Evolutionary conservation across 2,329 filamentous ascomycete genomes (phyloP).

Genomic region (Arthrocladium fulminans): DNA sequence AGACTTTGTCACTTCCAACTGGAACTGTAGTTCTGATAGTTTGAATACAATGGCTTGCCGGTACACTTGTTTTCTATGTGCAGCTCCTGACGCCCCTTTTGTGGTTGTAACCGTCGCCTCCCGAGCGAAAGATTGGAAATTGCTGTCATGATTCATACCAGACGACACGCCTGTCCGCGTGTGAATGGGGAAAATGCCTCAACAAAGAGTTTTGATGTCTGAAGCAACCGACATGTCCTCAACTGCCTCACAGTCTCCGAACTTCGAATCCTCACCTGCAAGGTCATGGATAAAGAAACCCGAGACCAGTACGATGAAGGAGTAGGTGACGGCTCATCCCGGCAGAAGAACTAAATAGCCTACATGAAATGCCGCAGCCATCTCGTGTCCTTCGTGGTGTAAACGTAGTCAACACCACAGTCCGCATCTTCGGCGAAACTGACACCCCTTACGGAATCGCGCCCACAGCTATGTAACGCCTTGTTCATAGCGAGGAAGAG

Average conservation of each 20-base stretch:
- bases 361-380: conserved; percentile 31
- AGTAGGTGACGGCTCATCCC: conserved; percentile 30
- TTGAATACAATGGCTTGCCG: not conserved
- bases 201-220: too few relatives aligned
- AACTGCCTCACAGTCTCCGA: conserved; percentile 37
- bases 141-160: too few relatives aligned
- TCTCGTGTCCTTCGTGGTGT: conserved; percentile 32
- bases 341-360: conserved; percentile 21
- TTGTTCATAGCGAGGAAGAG: conserved; percentile 43
- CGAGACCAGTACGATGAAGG: conserved; percentile 47
- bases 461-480: conserved; percentile 42
- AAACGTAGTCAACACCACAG: conserved; percentile 30
- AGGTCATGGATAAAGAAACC: conserved; percentile 24
- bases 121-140: too few relatives aligned
- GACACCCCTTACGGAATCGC: conserved; percentile 42
- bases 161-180: too few relatives aligned
- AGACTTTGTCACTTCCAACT: not conserved
- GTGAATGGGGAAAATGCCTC: too few relatives aligned
- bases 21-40: not conserved
- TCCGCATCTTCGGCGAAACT: conserved; percentile 34
- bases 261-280: conserved; percentile 31
- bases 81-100: too few relatives aligned
- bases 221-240: conserved; percentile 25
- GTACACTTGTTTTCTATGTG: too few relatives aligned
- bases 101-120: too few relatives aligned